Evolutionary conservation across 768 basidiomycete species (phyloP).

Genomic region (Stropharia rugosoannulata): DNA sequence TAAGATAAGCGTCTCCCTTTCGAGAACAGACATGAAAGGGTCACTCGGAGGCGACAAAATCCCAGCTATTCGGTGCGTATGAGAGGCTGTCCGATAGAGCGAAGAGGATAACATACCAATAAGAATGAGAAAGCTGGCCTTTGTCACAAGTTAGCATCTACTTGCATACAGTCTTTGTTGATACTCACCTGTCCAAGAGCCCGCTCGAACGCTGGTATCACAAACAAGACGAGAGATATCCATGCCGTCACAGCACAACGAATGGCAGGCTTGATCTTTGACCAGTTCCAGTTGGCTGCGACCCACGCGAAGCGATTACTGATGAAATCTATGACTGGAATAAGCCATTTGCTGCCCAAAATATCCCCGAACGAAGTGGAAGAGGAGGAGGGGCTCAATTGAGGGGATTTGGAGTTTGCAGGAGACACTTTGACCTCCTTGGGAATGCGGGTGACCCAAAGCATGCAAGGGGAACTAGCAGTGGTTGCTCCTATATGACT

Average conservation of each 20-base stretch:
- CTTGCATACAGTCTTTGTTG: not conserved
- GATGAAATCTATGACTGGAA: not conserved
- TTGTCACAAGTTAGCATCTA: not conserved
- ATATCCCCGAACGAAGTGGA: too few species aligned
- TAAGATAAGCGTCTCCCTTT: slow-evolving; percentile 60
- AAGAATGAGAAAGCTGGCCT: slow-evolving; percentile 68
- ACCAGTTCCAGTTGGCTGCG: slow-evolving; percentile 51
- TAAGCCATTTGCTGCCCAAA: not conserved
- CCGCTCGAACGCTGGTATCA: slow-evolving; percentile 47
- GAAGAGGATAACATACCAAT: slow-evolving; percentile 40
- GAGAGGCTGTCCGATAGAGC: not conserved
- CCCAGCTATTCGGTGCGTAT: slow-evolving; percentile 37
- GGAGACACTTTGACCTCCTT: too few species aligned
- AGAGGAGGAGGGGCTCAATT: too few species aligned
- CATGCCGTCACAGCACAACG: slow-evolving; percentile 64
- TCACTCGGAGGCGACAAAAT: slow-evolving; percentile 69
- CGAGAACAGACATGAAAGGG: slow-evolving; percentile 66
- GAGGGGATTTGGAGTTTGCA: too few species aligned
- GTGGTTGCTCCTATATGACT: not conserved
- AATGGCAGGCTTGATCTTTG: slow-evolving; percentile 61
- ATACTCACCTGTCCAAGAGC: slow-evolving; percentile 57
- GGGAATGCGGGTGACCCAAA: not conserved
- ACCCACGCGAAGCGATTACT: slow-evolving; percentile 45
- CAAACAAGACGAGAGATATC: slow-evolving; percentile 56
- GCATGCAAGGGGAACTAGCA: not conserved